Conservation (phyloP, 2,329 filamentous ascomycete species). For the Cercospora beticola region DNA sequence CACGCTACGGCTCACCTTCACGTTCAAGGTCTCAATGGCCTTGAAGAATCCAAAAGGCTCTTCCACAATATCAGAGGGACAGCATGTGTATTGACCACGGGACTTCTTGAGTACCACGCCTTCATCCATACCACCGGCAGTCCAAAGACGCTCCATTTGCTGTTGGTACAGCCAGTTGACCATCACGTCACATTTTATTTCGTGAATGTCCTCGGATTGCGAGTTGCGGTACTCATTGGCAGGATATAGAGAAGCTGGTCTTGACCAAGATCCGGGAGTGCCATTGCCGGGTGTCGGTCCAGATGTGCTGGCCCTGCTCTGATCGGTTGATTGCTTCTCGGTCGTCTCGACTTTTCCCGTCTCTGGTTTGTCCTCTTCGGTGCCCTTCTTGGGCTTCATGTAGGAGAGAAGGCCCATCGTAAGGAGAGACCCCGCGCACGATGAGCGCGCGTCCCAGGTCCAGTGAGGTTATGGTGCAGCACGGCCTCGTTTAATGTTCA, state of each 20-base stretch:
- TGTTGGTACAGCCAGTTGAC: slow-evolving; percentile 64
- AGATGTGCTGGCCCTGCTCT: slow-evolving; percentile 9
- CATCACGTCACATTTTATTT: slow-evolving; percentile 62
- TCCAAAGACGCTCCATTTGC: slow-evolving; percentile 58
- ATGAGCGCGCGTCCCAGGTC: not conserved
- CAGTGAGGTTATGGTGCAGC: not conserved
- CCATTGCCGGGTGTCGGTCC: slow-evolving; percentile 27
- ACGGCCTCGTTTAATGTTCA: not conserved
- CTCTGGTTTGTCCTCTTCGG: slow-evolving; percentile 16
- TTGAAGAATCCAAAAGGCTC: slow-evolving; percentile 53
- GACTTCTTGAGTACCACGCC: slow-evolving; percentile 57
- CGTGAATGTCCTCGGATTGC: slow-evolving; percentile 47
- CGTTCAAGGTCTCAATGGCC: slow-evolving; percentile 52
- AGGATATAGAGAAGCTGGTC: slow-evolving; percentile 40
- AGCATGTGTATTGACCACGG: slow-evolving; percentile 53
- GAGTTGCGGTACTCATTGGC: slow-evolving; percentile 41
- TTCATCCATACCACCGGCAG: slow-evolving; percentile 49
- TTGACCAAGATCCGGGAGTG: slow-evolving; percentile 35
- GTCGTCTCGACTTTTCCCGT: slow-evolving; percentile 20
- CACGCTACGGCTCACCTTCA: slow-evolving; percentile 46
- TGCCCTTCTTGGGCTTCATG: slow-evolving; percentile 26
- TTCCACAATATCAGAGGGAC: slow-evolving; percentile 49
- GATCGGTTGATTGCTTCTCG: slow-evolving; percentile 16
- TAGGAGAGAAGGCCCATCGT: slow-evolving; percentile 31
- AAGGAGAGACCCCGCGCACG: not conserved